A percentile compares a stretch with the other conserved stretches of the same genome.
Conservation (phyloP, 345 rosid genomes). For the Brassica rapa region DNA sequence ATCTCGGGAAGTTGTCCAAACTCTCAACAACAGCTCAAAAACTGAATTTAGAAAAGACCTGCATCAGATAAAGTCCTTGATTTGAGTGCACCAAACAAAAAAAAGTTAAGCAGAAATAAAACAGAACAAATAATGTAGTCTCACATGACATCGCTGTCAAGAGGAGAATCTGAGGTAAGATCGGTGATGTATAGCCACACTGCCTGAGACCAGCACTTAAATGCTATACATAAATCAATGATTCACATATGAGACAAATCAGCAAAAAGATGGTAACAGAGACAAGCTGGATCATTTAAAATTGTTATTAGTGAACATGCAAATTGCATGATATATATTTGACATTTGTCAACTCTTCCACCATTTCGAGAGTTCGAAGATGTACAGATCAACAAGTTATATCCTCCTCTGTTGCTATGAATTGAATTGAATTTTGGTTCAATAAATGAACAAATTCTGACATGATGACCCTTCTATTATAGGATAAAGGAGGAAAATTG, state of each 20-base stretch:
- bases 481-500: neutral
- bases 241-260: conserved; percentile 24
- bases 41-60: conserved; percentile 94
- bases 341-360: conserved; percentile 21
- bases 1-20: conserved; percentile 92
- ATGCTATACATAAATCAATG: conserved; percentile 56
- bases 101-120: conserved; percentile 21
- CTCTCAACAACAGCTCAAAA: conserved; percentile 90
- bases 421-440: conserved; percentile 17
- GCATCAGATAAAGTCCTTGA: conserved; percentile 36
- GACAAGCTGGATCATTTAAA: conserved; percentile 8
- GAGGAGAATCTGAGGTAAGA: conserved; percentile 58
- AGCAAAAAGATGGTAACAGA: conserved; percentile 10
- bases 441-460: conserved; percentile 20
- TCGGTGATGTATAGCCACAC: conserved; percentile 68
- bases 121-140: conserved; percentile 42
- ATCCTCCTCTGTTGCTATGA: conserved; percentile 2
- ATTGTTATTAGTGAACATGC: neutral
- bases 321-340: conserved; percentile 17
- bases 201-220: conserved; percentile 98
- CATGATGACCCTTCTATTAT: conserved; percentile 1
- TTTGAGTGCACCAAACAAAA: conserved; percentile 23
- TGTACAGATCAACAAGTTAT: conserved; percentile 25
- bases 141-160: conserved; percentile 92
- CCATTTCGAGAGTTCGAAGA: conserved; percentile 7